A percentile compares a stretch with the other conserved stretches of the same genome.
Conservation (phyloP, 1,284 basidiomycete genomes). For the Sanguinoderma infundibulare region DNA sequence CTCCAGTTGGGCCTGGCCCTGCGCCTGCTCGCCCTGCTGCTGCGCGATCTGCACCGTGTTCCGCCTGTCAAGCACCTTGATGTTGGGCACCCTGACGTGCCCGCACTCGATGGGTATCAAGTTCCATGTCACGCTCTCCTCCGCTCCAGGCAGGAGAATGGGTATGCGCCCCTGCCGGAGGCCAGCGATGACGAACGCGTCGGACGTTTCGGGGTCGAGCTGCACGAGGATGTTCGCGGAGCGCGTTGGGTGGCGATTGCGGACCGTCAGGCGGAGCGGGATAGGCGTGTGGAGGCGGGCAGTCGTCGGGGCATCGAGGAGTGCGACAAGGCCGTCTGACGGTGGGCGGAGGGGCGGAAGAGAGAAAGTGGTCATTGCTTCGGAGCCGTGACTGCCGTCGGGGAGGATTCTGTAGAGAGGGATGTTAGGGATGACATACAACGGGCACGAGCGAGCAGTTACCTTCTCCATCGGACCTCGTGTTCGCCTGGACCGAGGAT, state of each 20-base stretch:
- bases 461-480: slow-evolving; percentile 73
- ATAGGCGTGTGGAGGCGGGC: slow-evolving; percentile 67
- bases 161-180: slow-evolving; percentile 66
- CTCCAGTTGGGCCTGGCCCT: slow-evolving; percentile 28
- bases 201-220: slow-evolving; percentile 66
- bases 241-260: slow-evolving; percentile 64
- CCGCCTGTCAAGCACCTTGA: slow-evolving; percentile 63
- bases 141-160: slow-evolving; percentile 69
- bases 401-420: slow-evolving; percentile 43
- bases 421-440: neutral
- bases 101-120: slow-evolving; percentile 77
- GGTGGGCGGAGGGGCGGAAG: slow-evolving; percentile 67
- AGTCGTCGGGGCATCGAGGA: slow-evolving; percentile 62
- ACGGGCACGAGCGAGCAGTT: neutral
- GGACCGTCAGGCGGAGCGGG: slow-evolving; percentile 58
- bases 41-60: slow-evolving; percentile 27
- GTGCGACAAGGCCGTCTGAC: slow-evolving; percentile 60
- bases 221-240: slow-evolving; percentile 71
- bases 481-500: slow-evolving; percentile 61
- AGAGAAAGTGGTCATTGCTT: slow-evolving; percentile 52
- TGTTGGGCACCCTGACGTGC: slow-evolving; percentile 57
- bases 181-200: slow-evolving; percentile 76
- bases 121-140: slow-evolving; percentile 66
- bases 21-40: slow-evolving; percentile 7
- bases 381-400: slow-evolving; percentile 46